These are phyloP conservation scores for Moesziomyces globuligerus DNA, from an alignment of 1,284 basidiomycete species.

Conservation along the genomic window DNA sequence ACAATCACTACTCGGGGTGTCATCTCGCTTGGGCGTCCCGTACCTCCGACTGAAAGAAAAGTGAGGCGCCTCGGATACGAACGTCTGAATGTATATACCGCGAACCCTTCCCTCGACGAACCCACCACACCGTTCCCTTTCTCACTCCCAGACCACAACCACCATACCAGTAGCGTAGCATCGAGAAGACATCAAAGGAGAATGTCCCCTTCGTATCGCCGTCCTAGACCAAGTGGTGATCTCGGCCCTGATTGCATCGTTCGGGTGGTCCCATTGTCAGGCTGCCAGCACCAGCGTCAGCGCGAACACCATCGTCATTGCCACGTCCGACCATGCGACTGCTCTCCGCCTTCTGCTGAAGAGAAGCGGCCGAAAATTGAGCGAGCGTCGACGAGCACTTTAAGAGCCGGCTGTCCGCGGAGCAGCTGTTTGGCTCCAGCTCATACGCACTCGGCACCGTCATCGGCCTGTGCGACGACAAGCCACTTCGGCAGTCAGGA, in stretches of 20 bases:
- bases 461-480: background rate
- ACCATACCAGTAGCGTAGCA: background rate
- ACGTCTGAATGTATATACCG: background rate
- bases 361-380: too few relatives aligned
- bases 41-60: too few relatives aligned
- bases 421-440: background rate
- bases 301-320: conserved; percentile 1
- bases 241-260: conserved; percentile 13
- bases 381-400: too few relatives aligned
- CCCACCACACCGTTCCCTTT: background rate
- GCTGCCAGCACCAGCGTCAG: conserved; percentile 2
- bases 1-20: too few relatives aligned
- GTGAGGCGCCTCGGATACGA: background rate
- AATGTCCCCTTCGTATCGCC: conserved; percentile 1
- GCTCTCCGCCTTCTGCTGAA: background rate
- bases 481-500: background rate
- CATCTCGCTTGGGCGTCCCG: too few relatives aligned
- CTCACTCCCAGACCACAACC: background rate
- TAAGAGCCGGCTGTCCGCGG: too few relatives aligned
- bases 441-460: background rate
- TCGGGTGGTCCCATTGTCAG: conserved; percentile 1
- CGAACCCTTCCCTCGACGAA: background rate
- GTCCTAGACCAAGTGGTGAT: background rate
- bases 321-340: background rate
- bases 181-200: background rate